Base-by-base conservation (phyloP, 495 filamentous ascomycete species). In the Daldinia loculata region DNA sequence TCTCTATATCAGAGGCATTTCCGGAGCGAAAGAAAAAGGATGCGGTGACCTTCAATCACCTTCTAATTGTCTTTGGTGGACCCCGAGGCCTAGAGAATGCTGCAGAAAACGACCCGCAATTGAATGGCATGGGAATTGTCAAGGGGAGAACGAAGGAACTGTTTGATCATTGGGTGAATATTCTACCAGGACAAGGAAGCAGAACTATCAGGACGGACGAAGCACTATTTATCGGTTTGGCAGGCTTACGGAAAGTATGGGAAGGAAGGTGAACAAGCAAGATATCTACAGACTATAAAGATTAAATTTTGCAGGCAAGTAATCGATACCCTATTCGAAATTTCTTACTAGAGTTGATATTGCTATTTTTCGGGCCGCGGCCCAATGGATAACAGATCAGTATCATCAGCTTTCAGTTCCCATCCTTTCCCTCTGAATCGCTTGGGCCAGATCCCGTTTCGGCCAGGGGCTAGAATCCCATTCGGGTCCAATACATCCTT, bases 91-190 rank as follows among this genome's bases (percentile, higher is more conserved):
- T 93, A 14, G 92, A 94, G 68, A 86, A 84, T 34, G 91, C 91
- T 0, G 85, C 91, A 2, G 84, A 86, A 62, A 87, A 87, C 39
- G 92, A 95, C 75, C 75, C 78, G 2, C 84, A 88, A 43, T 77
- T 94, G 60, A 76, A 80, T 26, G 82, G 80, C 9, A 80, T 87
- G 71, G 85, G 85, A 7, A 84, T 92, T 27, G 76, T 78, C 8
- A 85, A 85, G 19, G 77, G 82, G 26, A 81, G 85, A 38, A 85
- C 86, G 19, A 85, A 82, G 57, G 87, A 90, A 67, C 74, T 92
- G 61, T 95, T 95, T 76, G 92, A 95, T 77, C 79, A 86, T 57
- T 94, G 91, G 91, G 83, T 95, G 17, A 90, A 95, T 74, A 80
- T 92, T 1, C 81, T 89, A 67, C 91, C 91, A 2, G 87, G 87